These are phyloP conservation scores for Termitomyces sp. DNA, from an alignment of 768 basidiomycete genomes.

Conservation along the genomic window DNA sequence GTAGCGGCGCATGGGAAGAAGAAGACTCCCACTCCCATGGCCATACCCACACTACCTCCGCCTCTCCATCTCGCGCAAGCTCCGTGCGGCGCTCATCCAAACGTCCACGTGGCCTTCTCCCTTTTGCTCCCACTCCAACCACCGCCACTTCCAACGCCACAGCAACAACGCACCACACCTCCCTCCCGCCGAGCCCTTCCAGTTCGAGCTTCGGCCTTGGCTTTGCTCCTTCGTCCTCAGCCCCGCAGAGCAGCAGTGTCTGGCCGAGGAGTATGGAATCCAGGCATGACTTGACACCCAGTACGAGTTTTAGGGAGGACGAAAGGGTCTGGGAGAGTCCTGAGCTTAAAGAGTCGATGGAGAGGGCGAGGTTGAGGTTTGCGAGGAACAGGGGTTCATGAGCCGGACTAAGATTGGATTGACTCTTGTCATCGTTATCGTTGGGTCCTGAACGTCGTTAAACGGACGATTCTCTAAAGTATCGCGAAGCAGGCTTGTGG, in stretches of 20 bases:
- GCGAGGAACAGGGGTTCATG: neutral
- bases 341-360: slow-evolving; percentile 68
- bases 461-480: neutral
- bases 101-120: slow-evolving; percentile 18
- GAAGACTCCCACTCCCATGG: slow-evolving; percentile 24
- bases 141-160: neutral
- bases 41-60: slow-evolving; percentile 1
- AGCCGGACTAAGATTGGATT: neutral
- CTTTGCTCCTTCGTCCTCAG: slow-evolving; percentile 7
- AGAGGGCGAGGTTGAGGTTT: slow-evolving; percentile 35
- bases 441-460: neutral
- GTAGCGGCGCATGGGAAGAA: slow-evolving; percentile 70
- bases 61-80: slow-evolving; percentile 20
- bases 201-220: neutral
- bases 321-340: slow-evolving; percentile 51
- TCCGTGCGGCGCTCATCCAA: slow-evolving; percentile 18
- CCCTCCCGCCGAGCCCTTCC: slow-evolving; percentile 18
- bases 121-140: slow-evolving; percentile 14
- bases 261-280: slow-evolving; percentile 17
- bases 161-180: slow-evolving; percentile 13
- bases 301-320: slow-evolving; percentile 35
- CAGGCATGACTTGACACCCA: slow-evolving; percentile 17
- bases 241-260: slow-evolving; percentile 11
- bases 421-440: too few species aligned
- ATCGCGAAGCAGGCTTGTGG: neutral